These are phyloP conservation scores for Scleroderma citrinum DNA, from an alignment of 768 basidiomycete species.

Conservation along the genomic window DNA sequence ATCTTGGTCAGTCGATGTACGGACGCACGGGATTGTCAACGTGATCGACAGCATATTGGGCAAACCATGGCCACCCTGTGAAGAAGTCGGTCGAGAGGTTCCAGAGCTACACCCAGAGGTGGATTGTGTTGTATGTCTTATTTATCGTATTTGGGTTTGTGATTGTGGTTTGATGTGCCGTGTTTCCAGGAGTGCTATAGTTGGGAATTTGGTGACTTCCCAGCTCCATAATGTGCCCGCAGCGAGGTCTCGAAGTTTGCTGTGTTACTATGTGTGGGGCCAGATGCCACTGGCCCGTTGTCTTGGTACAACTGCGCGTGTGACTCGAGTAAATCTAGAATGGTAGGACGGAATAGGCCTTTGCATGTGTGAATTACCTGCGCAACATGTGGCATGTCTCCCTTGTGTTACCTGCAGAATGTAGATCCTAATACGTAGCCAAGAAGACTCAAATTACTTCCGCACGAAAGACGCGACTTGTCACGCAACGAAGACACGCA, in stretches of 20 bases:
- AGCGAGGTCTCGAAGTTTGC: background rate
- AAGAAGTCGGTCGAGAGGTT: constrained; percentile 58
- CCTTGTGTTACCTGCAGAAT: too few species aligned
- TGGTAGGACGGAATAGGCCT: too few species aligned
- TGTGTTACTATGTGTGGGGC: background rate
- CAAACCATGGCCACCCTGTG: constrained; percentile 63
- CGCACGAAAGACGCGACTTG: background rate
- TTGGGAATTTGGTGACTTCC: constrained; percentile 60
- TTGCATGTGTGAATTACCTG: too few species aligned
- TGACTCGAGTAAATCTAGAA: background rate
- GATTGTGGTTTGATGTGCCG: background rate
- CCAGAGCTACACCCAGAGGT: constrained; percentile 48
- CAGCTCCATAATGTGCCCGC: background rate
- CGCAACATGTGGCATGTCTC: too few species aligned
- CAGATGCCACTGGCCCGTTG: too few species aligned
- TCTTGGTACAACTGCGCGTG: background rate
- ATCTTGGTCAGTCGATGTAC: constrained; percentile 80
- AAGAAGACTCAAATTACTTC: too few species aligned
- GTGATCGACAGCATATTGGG: constrained; percentile 71
- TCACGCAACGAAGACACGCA: background rate
- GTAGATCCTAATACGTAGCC: too few species aligned
- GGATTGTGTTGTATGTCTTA: constrained; percentile 62
- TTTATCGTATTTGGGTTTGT: background rate
- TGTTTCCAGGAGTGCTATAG: constrained; percentile 55
- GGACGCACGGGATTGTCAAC: constrained; percentile 72